phyloP scores from a whole-genome alignment of 495 filamentous ascomycete species.

The Aspergillus taichungensis region DNA sequence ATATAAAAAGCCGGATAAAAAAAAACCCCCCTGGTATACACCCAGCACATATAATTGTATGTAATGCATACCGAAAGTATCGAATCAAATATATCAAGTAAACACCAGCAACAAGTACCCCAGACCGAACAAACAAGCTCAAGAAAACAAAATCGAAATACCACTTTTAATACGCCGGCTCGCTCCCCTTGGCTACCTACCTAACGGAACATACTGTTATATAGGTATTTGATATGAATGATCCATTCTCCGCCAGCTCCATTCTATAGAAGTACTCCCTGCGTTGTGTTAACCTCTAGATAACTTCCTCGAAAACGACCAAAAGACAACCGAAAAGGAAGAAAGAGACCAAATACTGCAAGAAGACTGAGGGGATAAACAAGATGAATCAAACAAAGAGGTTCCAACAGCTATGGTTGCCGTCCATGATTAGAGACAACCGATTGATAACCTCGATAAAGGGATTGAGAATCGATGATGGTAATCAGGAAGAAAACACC shows the following conservation, averaged over 20 bases:
- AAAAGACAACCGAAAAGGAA: constrained; percentile 1
- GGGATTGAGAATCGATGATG: too few relatives aligned
- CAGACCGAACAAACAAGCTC: background rate
- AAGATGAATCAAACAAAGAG: background rate
- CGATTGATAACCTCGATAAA: too few relatives aligned
- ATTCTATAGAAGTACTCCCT: constrained; percentile 12
- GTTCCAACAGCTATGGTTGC: background rate
- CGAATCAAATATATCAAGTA: background rate
- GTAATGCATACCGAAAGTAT: background rate
- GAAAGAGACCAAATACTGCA: constrained; percentile 8
- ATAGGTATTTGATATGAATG: background rate
- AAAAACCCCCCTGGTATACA: too few relatives aligned
- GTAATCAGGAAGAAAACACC: too few relatives aligned
- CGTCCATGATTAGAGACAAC: too few relatives aligned
- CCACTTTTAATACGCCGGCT: background rate
- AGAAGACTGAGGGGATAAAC: background rate
- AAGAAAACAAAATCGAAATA: background rate
- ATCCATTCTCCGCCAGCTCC: constrained; percentile 4
- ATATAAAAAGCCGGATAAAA: too few relatives aligned
- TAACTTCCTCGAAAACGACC: constrained; percentile 4
- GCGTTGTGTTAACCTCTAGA: constrained; percentile 8
- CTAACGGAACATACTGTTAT: background rate
- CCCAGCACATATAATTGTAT: too few relatives aligned
- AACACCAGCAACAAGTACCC: background rate
- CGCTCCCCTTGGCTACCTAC: background rate